Base-by-base conservation (phyloP, 139 green algal species). In the Pleodorina starrii region DNA sequence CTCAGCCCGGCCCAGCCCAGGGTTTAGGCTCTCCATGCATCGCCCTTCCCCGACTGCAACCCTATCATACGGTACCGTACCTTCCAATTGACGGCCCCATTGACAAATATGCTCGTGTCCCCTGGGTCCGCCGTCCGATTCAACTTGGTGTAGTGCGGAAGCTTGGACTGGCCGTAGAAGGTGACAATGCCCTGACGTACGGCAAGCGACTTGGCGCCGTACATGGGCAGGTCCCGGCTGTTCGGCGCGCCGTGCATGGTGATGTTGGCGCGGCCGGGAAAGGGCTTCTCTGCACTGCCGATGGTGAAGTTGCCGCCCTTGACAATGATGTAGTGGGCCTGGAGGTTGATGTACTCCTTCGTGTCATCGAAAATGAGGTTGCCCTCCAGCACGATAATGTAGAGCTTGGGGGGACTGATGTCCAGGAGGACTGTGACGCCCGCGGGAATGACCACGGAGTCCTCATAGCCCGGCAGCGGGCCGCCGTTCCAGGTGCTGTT, bases 161-260 rank as follows among this genome's bases (percentile, higher is more conserved):
- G 77, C 89, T 96, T 96, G 32, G 88, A 89, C 69, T 85, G 42
- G 54, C 95, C 95, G 63, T 92, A 91, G 68, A 97, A 51, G 42
- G 92, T 86, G 10, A 96, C 89, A 0, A 43, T 89, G 76, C 94
- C 94, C 36, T 93, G 48, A 10, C 95, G 92, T 43, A 96, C 89
- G 1, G 90, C 95, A 17, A 96, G 86, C 16, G 88, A 78, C 87
- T 97, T 97, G 66, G 91, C 92, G 59, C 95, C 95, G 86, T 96
- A 97, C 44, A 93, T 54, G 4, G 95, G 95, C 77, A 97, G 91
- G 83, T 96, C 91, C 2, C 75, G 59, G 72, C 42, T 87, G 59
- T 84, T 86, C 6, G 91, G 94, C 19, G 71, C 38, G 50, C 95
- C 94, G 51, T 94, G 93, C 82, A 97, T 59, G 17, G 94, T 97